These are phyloP conservation scores for Sisymbrium irio DNA, from an alignment of 345 rosid species.

Conservation along the genomic window DNA sequence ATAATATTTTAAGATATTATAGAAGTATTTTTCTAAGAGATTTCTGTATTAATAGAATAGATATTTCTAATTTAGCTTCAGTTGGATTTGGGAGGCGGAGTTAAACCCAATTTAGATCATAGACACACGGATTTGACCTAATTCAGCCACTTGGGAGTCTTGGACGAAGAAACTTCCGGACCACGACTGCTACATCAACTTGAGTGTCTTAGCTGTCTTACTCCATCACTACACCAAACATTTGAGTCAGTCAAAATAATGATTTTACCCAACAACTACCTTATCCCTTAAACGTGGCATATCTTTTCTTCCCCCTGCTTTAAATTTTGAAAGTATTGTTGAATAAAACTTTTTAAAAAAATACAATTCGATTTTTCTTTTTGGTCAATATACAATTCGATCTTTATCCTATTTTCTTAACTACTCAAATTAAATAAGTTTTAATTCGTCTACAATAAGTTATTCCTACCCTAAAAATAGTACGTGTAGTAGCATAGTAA, in stretches of 20 bases:
- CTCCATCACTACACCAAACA: neutral
- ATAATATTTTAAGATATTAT: too few relatives aligned
- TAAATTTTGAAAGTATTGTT: neutral
- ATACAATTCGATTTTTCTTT: too few relatives aligned
- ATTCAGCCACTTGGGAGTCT: too few relatives aligned
- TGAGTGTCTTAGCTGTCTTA: slow-evolving; percentile 21
- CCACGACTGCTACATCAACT: slow-evolving; percentile 11
- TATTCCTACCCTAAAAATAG: too few relatives aligned
- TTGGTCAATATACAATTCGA: too few relatives aligned
- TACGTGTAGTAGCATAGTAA: too few relatives aligned
- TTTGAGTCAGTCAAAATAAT: slow-evolving; percentile 23
- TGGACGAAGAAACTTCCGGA: slow-evolving; percentile 1
- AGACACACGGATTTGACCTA: too few relatives aligned
- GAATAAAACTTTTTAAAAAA: neutral
- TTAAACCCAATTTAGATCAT: too few relatives aligned
- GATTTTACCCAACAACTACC: slow-evolving; percentile 18
- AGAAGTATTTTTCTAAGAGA: too few relatives aligned
- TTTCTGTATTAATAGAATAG: too few relatives aligned
- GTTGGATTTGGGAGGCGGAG: too few relatives aligned
- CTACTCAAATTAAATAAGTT: neutral
- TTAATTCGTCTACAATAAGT: neutral
- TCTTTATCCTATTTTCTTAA: neutral
- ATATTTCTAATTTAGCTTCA: too few relatives aligned
- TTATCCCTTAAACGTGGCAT: slow-evolving; percentile 14
- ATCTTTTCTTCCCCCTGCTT: neutral